phyloP scores from a whole-genome alignment of 108 stramenopile genomes.

The Aurantiochytrium sp. region DNA sequence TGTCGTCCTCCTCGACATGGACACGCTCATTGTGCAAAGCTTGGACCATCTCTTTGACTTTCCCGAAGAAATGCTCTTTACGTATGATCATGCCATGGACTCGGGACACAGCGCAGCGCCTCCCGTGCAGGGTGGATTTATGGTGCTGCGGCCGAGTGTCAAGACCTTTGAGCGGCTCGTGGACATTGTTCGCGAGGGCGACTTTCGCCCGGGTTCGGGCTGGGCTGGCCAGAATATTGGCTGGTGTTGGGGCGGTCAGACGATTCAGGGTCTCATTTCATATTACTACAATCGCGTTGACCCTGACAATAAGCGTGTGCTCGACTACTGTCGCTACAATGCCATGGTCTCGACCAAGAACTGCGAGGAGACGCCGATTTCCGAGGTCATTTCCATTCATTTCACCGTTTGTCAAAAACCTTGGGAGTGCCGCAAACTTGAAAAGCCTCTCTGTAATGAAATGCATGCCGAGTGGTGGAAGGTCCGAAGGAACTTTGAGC shows the following conservation, averaged over 20 bases:
- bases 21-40: neutral
- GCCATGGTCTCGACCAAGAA: neutral
- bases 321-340: neutral
- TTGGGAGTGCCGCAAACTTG: neutral
- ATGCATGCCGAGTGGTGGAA: neutral
- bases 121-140: neutral
- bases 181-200: constrained; percentile 7
- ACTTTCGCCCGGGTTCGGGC: neutral
- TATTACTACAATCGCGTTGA: constrained; percentile 17
- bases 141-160: neutral
- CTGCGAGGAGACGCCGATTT: neutral
- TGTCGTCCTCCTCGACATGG: constrained; percentile 6
- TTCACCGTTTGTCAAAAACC: constrained; percentile 8
- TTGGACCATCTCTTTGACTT: neutral
- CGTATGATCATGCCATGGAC: neutral
- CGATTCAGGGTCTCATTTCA: neutral
- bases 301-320: neutral
- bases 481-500: neutral
- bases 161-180: neutral
- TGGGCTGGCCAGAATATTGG: neutral
- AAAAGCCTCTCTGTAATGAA: neutral
- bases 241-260: neutral
- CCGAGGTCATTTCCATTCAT: neutral
- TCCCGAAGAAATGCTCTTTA: neutral
- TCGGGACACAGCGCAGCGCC: neutral